These are phyloP conservation scores for Amniculicola lignicola DNA, from an alignment of 495 filamentous ascomycete species.

Conservation along the genomic window DNA sequence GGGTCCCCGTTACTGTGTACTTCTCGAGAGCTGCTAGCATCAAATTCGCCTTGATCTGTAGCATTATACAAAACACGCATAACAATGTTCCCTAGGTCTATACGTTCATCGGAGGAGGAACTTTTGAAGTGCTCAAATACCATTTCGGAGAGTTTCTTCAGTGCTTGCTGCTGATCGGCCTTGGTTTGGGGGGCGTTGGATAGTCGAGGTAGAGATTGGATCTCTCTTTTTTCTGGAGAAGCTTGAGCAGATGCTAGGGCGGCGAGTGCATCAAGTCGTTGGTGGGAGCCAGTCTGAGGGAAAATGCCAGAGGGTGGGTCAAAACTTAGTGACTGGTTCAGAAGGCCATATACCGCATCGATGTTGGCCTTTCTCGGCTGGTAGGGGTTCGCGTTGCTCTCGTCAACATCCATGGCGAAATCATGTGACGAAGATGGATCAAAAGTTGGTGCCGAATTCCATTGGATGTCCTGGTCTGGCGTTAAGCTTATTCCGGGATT, in stretches of 20 bases:
- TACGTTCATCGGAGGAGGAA: constrained; percentile 1
- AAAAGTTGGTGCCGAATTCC: constrained; percentile 21
- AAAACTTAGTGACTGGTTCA: no score
- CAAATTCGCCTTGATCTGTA: background rate
- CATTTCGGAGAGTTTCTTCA: constrained; percentile 24
- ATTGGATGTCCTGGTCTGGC: constrained; percentile 24
- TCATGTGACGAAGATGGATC: constrained; percentile 10
- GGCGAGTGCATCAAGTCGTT: constrained; percentile 10
- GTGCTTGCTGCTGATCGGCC: constrained; percentile 28
- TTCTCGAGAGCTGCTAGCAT: background rate
- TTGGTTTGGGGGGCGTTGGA: constrained; percentile 33
- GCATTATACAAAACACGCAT: constrained; percentile 7
- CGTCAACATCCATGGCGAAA: constrained; percentile 28
- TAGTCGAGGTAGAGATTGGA: background rate
- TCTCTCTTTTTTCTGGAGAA: background rate
- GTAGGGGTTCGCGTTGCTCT: background rate
- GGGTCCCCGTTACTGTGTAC: no score
- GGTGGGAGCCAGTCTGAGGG: background rate
- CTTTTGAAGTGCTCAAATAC: constrained; percentile 19
- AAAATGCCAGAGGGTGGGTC: no score
- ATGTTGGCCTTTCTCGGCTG: background rate
- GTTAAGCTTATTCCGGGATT: constrained; percentile 28
- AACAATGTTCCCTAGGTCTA: constrained; percentile 21
- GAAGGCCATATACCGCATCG: background rate
- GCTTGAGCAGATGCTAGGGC: constrained; percentile 11